Evolutionary conservation across 2,329 filamentous ascomycete genomes (phyloP), one percentile per base, ranked within the genome.

Genomic region (Penicillium sp.): DNA sequence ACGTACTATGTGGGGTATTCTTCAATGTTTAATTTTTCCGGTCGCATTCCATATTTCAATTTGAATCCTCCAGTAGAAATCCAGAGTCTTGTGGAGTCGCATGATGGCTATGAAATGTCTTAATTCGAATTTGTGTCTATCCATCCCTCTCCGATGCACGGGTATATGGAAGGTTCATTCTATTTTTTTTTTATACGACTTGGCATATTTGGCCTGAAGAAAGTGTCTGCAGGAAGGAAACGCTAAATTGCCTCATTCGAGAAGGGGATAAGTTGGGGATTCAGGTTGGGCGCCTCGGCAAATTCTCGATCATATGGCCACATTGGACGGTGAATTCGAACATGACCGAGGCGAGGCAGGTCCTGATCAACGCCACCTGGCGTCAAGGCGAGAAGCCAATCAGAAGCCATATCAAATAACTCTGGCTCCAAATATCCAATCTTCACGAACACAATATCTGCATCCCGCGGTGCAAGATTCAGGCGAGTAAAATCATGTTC

Each of bases 381-480:
- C 0, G 81, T 84, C 16, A 84, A 69, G 0, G 73, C 82, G 1
- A 84, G 73, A 77, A 83, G 83, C 82, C 81, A 84, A 53, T 80
- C 81, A 8, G 72, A 72, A 0, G 81, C 78, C 81, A 84, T 84
- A 50, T 77, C 76, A 57, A 82, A 83, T 4, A 84, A 69, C 62
- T 84, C 78, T 3, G 82, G 82, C 63, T 84, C 82, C 1, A 85
- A 67, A 55, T 84, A 85, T 16, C 82, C 82, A 45, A 84, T 84
- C 67, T 84, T 84, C 25, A 84, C 81, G 44, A 84, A 77, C 0
- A 84, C 81, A 23, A 84, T 77, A 59, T 82, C 80, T 0, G 77
- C 76, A 4, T 72, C 62, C 2, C 81, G 75, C 1, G 81, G 81
- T 9, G 68, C 47, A 1, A 85, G 75, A 44, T 77, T 56, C 0